A percentile compares a stretch with the other conserved stretches of the same genome.
Conservation (phyloP, 768 basidiomycete species). For the Calocybe cyanea region DNA sequence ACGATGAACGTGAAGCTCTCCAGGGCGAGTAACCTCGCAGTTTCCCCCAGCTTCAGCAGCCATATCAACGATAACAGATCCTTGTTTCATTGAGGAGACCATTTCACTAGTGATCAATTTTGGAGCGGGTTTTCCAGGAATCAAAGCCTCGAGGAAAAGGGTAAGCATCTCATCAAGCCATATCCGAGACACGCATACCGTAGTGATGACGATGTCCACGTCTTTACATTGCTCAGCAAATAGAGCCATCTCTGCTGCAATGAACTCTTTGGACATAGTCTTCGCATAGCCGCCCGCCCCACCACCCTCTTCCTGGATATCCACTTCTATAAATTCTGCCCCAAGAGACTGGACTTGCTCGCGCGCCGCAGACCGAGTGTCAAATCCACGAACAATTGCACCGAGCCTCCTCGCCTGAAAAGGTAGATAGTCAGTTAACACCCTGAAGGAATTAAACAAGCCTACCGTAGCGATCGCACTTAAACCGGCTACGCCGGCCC, state of each 20-base stretch:
- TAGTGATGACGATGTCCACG: slow-evolving; percentile 87
- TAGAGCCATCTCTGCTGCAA: slow-evolving; percentile 83
- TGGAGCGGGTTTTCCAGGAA: slow-evolving; percentile 84
- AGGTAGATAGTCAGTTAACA: neutral
- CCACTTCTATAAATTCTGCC: slow-evolving; percentile 86
- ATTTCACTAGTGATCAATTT: slow-evolving; percentile 83
- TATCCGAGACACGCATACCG: slow-evolving; percentile 36
- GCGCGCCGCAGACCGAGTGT: slow-evolving; percentile 78
- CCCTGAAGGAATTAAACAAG: neutral
- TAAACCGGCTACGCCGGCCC: slow-evolving; percentile 85
- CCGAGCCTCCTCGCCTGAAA: slow-evolving; percentile 73
- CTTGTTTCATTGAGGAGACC: slow-evolving; percentile 89
- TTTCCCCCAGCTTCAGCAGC: slow-evolving; percentile 92
- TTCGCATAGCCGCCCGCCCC: slow-evolving; percentile 87
- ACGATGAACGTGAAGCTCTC: slow-evolving; percentile 60
- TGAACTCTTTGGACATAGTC: slow-evolving; percentile 87
- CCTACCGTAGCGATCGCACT: slow-evolving; percentile 82
- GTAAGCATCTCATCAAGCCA: neutral
- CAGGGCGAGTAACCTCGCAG: slow-evolving; percentile 78
- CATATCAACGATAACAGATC: slow-evolving; percentile 83
- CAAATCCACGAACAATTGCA: slow-evolving; percentile 86
- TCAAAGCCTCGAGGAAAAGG: slow-evolving; percentile 52
- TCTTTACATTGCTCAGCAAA: slow-evolving; percentile 88
- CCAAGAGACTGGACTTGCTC: slow-evolving; percentile 90
- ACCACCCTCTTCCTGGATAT: slow-evolving; percentile 75